Evolutionary conservation across 2,329 filamentous ascomycete species (phyloP).

Genomic region (Fusarium albosuccineum): DNA sequence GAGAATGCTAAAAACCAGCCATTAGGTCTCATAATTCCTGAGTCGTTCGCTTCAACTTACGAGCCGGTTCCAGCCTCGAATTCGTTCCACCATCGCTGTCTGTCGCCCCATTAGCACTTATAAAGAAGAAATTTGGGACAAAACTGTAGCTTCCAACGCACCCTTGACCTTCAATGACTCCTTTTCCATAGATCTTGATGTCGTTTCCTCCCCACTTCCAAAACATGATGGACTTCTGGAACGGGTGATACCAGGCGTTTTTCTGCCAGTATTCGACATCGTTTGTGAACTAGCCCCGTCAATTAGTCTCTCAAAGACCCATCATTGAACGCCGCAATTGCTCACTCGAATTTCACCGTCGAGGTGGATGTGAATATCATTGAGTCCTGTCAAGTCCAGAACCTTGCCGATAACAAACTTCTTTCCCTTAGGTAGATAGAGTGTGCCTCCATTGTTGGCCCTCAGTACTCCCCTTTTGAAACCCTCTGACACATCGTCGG

Average conservation of each 20-base stretch:
- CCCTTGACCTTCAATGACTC: constrained; percentile 68
- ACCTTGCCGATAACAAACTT: constrained; percentile 71
- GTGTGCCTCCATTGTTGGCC: constrained; percentile 70
- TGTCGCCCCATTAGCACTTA: neutral
- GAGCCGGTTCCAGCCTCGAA: constrained; percentile 34
- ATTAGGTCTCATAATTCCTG: neutral
- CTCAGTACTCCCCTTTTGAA: constrained; percentile 66
- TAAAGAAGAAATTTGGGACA: neutral
- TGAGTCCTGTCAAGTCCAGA: constrained; percentile 68
- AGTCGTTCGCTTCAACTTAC: neutral
- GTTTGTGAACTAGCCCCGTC: constrained; percentile 54
- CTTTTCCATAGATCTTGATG: constrained; percentile 70
- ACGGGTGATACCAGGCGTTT: constrained; percentile 56
- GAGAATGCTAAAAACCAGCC: constrained; percentile 51
- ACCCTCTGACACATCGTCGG: constrained; percentile 68
- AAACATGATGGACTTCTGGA: constrained; percentile 69
- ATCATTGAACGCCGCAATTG: rapidly evolving
- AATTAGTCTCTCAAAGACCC: neutral
- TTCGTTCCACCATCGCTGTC: constrained; percentile 41
- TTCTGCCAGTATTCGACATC: constrained; percentile 59
- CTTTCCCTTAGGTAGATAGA: constrained; percentile 65
- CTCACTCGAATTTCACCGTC: constrained; percentile 64
- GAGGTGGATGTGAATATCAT: constrained; percentile 69
- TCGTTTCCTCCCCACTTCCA: constrained; percentile 74
- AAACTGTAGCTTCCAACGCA: neutral